Percentiles rank a stretch among this genome's conserved stretches.
These are phyloP conservation scores for Prunus mira DNA, from an alignment of 306 rosid genomes.

Conservation along the genomic window DNA sequence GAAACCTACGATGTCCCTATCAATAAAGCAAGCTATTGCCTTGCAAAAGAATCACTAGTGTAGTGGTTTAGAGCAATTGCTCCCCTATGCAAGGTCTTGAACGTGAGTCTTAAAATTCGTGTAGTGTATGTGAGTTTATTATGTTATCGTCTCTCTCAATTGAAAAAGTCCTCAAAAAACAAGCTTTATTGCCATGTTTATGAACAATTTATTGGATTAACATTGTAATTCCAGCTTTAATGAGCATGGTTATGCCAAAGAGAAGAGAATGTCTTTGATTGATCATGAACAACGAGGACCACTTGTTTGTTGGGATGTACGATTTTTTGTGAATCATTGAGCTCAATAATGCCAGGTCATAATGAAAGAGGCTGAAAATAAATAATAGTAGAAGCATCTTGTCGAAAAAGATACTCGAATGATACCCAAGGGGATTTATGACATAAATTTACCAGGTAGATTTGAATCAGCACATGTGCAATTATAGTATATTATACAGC, in stretches of 20 bases:
- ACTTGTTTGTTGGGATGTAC: too few species aligned
- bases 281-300: background rate
- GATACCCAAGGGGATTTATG: background rate
- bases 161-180: too few species aligned
- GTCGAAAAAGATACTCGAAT: background rate
- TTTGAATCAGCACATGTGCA: background rate
- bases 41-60: too few species aligned
- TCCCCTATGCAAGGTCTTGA: accelerated
- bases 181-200: background rate
- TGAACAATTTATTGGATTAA: background rate
- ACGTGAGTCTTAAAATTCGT: too few species aligned
- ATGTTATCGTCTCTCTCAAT: too few species aligned
- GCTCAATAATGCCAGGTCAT: background rate
- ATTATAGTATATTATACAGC: background rate
- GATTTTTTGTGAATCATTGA: background rate
- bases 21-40: background rate
- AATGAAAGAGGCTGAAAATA: background rate
- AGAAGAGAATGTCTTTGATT: background rate
- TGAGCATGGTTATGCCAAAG: background rate
- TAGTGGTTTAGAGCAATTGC: too few species aligned
- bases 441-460: background rate
- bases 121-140: too few species aligned
- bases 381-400: background rate
- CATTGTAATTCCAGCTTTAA: background rate
- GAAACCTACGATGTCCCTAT: background rate